phyloP scores from a whole-genome alignment of 208 protist species.

The Leptomonas pyrrhocoris region DNA sequence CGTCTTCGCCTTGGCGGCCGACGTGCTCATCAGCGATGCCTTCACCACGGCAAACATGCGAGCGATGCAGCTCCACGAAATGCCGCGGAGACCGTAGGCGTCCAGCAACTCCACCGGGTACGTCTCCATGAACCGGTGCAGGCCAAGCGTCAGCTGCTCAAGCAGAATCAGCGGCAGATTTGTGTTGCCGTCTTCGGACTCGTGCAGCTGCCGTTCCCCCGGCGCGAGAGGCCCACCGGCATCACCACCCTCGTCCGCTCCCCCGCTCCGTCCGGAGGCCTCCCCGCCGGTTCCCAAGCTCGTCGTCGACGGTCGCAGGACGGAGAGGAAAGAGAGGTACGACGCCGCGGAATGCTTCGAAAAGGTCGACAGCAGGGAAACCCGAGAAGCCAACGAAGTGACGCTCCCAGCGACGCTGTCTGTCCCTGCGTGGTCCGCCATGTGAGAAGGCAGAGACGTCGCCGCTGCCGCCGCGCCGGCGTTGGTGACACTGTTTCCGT shows the following conservation, averaged over 20 bases:
- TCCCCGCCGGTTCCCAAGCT: neutral
- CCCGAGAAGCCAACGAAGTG: constrained; percentile 66
- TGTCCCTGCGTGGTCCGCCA: constrained; percentile 9
- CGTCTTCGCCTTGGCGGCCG: neutral
- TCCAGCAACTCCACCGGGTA: constrained; percentile 47
- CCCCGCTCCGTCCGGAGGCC: neutral
- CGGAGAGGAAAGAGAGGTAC: constrained; percentile 82
- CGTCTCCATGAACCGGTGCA: constrained; percentile 65
- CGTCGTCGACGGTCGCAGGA: constrained; percentile 55
- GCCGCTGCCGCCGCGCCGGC: too few relatives aligned
- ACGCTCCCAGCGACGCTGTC: constrained; percentile 27
- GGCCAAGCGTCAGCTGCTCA: constrained; percentile 72
- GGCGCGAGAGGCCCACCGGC: neutral
- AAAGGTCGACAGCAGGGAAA: constrained; percentile 83
- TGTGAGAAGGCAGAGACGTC: constrained; percentile 20
- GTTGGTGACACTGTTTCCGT: constrained; percentile 29
- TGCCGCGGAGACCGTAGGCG: constrained; percentile 52
- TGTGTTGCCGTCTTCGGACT: constrained; percentile 87
- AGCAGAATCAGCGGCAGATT: constrained; percentile 89
- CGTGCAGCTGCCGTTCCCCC: constrained; percentile 48
- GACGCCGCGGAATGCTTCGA: constrained; percentile 72
- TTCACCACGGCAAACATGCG: constrained; percentile 67
- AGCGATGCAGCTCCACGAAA: constrained; percentile 72
- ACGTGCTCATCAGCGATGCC: constrained; percentile 30
- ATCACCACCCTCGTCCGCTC: neutral